Evolutionary conservation across 116 monocot species (phyloP).

Genomic region (Papilionanthe hybrid): DNA sequence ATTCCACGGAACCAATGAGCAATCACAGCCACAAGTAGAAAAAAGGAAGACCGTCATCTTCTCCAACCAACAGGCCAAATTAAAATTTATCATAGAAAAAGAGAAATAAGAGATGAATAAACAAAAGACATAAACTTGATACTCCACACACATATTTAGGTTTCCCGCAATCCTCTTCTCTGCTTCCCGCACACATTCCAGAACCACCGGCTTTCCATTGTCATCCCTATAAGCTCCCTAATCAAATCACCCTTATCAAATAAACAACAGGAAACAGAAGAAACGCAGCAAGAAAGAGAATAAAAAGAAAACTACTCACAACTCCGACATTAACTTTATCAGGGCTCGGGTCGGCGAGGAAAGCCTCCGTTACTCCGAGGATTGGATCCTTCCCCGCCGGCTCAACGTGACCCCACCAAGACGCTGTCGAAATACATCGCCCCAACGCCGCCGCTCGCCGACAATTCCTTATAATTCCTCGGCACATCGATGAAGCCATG

Average conservation of each 20-base stretch:
- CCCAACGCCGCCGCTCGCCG: constrained; percentile 3
- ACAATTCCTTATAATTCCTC: neutral
- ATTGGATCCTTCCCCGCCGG: constrained; percentile 92
- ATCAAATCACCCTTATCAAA: neutral
- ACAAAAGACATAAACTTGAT: neutral
- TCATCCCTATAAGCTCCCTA: constrained; percentile 99
- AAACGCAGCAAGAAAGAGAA: neutral
- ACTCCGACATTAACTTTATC: constrained; percentile 96
- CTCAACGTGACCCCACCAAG: constrained; percentile 66
- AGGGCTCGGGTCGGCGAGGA: constrained; percentile 81
- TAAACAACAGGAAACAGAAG: neutral
- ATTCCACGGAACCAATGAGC: constrained; percentile 28
- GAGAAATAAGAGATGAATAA: neutral
- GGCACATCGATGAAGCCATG: constrained; percentile 18
- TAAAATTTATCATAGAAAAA: neutral
- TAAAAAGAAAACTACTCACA: constrained; percentile 34
- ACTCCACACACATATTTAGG: constrained; percentile 58
- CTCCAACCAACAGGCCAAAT: constrained; percentile 5
- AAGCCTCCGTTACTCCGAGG: constrained; percentile 97
- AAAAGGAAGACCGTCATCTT: neutral
- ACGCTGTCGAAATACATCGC: constrained; percentile 46
- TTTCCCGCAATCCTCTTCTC: constrained; percentile 78
- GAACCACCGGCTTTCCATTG: constrained; percentile 92
- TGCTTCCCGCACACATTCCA: constrained; percentile 88
- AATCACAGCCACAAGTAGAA: neutral